These are phyloP conservation scores for Candida neerlandica DNA, from an alignment of 1,139 yeast genomes.

Conservation along the genomic window DNA sequence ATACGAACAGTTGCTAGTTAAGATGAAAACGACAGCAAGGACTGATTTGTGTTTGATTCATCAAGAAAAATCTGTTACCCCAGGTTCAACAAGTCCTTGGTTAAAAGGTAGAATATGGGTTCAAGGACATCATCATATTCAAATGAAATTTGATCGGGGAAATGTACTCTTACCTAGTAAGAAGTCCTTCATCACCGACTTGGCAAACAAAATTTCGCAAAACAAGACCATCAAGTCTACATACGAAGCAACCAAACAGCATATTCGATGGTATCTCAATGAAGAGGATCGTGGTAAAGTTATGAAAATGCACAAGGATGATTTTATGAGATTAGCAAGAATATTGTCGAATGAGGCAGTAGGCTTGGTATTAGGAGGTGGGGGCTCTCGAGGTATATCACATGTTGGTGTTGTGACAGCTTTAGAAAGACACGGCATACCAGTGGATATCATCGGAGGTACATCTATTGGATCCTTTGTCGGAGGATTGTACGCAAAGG, in stretches of 20 bases:
- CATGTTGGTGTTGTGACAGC: conserved; percentile 94
- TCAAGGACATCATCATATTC: conserved; percentile 90
- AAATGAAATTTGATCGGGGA: conserved; percentile 44
- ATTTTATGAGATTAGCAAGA: conserved; percentile 86
- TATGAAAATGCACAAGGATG: conserved; percentile 73
- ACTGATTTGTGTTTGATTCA: conserved; percentile 86
- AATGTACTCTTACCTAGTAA: conserved; percentile 18
- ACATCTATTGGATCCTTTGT: conserved; percentile 95
- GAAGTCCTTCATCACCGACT: conserved; percentile 33
- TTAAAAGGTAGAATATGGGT: conserved; percentile 86
- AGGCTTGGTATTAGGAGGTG: conserved; percentile 94
- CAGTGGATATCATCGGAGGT: conserved; percentile 93
- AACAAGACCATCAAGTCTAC: conserved; percentile 35
- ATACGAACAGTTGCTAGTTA: conserved; percentile 74
- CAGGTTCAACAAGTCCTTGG: conserved; percentile 88
- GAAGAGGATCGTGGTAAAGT: conserved; percentile 24
- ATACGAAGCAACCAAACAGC: conserved; percentile 37
- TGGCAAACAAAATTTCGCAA: conserved; percentile 40
- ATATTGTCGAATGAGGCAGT: conserved; percentile 90
- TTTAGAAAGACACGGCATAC: conserved; percentile 90
- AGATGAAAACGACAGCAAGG: conserved; percentile 81
- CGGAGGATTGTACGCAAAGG: conserved; percentile 93
- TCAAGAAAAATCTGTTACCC: conserved; percentile 76
- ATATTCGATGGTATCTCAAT: conserved; percentile 21
- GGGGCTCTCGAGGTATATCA: conserved; percentile 94